Percentiles rank a stretch among this genome's conserved stretches.
Conservation (phyloP, 371 early-diverging fungal species). For the Mortierella sp. region DNA sequence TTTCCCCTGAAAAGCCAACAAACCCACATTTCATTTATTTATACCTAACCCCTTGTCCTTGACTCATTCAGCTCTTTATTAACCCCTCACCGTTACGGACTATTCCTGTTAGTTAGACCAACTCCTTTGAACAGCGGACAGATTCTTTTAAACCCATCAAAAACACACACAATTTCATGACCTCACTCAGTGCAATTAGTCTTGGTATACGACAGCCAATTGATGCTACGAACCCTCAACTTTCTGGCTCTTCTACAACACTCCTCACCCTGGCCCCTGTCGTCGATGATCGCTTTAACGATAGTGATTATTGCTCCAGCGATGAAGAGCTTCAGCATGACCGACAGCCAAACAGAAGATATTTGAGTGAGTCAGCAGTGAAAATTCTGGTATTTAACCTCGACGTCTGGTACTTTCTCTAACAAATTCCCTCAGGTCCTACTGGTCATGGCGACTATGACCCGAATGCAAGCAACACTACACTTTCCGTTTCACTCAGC, state of each 20-base stretch:
- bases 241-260: not conserved
- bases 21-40: too few relatives aligned
- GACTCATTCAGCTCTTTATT: too few relatives aligned
- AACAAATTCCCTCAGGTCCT: not conserved
- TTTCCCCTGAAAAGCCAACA: too few relatives aligned
- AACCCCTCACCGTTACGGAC: too few relatives aligned
- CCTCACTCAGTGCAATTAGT: not conserved
- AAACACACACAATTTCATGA: not conserved
- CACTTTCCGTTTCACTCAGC: constrained; percentile 5
- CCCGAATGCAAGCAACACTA: not conserved
- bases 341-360: not conserved
- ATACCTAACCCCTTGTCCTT: too few relatives aligned
- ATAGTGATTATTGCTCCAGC: not conserved
- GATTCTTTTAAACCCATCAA: too few relatives aligned
- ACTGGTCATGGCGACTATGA: not conserved
- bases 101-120: too few relatives aligned
- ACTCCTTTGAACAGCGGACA: too few relatives aligned
- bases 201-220: not conserved
- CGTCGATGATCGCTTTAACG: not conserved
- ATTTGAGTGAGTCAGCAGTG: too few relatives aligned
- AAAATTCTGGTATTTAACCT: too few relatives aligned
- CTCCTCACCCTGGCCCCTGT: not conserved
- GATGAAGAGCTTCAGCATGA: not conserved
- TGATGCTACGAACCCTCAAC: not conserved
- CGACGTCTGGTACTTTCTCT: not conserved